Evolutionary conservation across 2,329 filamentous ascomycete genomes (phyloP).

Genomic region (Dendryphion nanum): DNA sequence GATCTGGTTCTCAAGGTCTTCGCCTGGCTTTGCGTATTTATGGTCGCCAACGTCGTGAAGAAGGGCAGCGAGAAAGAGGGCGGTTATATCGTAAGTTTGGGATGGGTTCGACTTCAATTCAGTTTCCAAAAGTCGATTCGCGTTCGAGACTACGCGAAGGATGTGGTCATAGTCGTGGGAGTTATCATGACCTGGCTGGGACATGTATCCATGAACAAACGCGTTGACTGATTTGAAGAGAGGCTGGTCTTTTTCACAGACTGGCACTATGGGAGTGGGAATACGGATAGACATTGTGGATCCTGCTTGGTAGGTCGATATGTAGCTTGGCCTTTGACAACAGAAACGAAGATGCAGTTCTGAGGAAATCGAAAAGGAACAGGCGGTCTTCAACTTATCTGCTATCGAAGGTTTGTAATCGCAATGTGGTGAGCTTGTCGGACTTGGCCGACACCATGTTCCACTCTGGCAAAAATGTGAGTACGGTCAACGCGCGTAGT

Average conservation of each 20-base stretch:
- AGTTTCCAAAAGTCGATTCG: conserved; percentile 61
- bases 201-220: conserved; percentile 38
- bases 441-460: too few relatives aligned
- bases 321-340: too few relatives aligned
- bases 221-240: conserved; percentile 31
- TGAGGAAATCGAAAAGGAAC: too few relatives aligned
- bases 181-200: conserved; percentile 55
- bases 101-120: conserved; percentile 42
- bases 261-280: conserved; percentile 26
- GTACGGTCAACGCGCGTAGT: too few relatives aligned
- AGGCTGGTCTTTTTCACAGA: conserved; percentile 12
- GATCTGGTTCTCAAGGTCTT: conserved; percentile 59
- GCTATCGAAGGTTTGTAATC: too few relatives aligned
- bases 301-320: too few relatives aligned
- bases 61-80: conserved; percentile 65
- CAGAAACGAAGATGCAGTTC: too few relatives aligned
- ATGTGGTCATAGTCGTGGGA: conserved; percentile 90
- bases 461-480: too few relatives aligned
- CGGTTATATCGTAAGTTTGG: conserved; percentile 48
- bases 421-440: too few relatives aligned
- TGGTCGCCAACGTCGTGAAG: conserved; percentile 81
- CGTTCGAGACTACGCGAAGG: conserved; percentile 71
- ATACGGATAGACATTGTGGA: conserved; percentile 19
- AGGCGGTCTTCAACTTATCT: too few relatives aligned
- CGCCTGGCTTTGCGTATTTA: conserved; percentile 64